These are phyloP conservation scores for Corchorus capsularis DNA, from an alignment of 345 rosid species.

Conservation along the genomic window DNA sequence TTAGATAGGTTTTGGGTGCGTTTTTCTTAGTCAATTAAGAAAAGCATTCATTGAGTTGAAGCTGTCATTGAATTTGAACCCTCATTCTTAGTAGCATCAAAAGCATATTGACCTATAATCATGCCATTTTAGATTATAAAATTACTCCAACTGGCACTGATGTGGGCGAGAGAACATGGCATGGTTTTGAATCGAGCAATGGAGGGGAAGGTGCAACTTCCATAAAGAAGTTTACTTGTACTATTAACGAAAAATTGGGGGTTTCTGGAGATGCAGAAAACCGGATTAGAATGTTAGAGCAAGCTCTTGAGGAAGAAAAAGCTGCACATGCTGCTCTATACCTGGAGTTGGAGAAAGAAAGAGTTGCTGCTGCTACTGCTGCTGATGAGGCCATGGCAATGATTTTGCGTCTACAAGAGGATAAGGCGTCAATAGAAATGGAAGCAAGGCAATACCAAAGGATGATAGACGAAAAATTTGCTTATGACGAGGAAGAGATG, in stretches of 20 bases:
- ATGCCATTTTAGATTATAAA: constrained; percentile 35
- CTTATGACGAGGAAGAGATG: constrained; percentile 88
- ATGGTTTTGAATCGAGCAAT: constrained; percentile 32
- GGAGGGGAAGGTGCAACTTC: constrained; percentile 28
- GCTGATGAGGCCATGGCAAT: constrained; percentile 96
- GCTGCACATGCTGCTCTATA: constrained; percentile 46
- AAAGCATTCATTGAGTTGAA: neutral
- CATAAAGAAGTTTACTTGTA: constrained; percentile 21
- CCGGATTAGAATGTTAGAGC: constrained; percentile 47
- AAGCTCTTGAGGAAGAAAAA: constrained; percentile 57
- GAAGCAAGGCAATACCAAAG: constrained; percentile 84
- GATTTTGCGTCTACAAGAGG: constrained; percentile 79
- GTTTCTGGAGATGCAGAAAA: constrained; percentile 28
- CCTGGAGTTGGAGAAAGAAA: constrained; percentile 77
- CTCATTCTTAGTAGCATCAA: neutral
- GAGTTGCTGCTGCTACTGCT: constrained; percentile 79
- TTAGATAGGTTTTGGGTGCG: neutral
- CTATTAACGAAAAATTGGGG: constrained; percentile 19
- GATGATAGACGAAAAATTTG: constrained; percentile 84
- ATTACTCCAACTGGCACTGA: constrained; percentile 28
- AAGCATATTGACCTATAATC: constrained; percentile 24
- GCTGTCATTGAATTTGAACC: neutral
- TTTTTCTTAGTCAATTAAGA: neutral
- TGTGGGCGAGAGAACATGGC: constrained; percentile 25
- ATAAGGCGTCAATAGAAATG: constrained; percentile 81